A percentile compares a stretch with the other conserved stretches of the same genome.
Evolutionary conservation across 306 rosid species (phyloP).

Genomic region (Inga laurina): DNA sequence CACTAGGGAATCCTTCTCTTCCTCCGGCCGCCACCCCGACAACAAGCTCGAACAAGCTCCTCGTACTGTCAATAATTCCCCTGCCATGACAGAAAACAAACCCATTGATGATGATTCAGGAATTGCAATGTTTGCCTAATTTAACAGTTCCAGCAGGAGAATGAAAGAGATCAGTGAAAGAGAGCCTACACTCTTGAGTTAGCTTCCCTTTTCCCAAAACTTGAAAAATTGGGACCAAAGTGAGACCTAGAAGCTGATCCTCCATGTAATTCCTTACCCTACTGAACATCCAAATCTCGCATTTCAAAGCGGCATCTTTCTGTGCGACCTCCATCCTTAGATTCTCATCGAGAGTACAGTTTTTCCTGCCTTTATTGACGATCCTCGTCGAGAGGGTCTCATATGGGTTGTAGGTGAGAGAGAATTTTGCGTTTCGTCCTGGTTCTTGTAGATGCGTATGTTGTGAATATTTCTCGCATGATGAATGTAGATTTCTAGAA

Average conservation of each 20-base stretch:
- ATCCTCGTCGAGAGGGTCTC: background rate
- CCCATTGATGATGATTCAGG: too few species aligned
- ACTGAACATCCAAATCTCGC: slow-evolving; percentile 95
- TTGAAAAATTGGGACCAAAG: slow-evolving; percentile 77
- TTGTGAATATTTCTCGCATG: too few species aligned
- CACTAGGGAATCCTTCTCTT: too few species aligned
- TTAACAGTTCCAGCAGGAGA: slow-evolving; percentile 92
- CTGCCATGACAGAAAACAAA: too few species aligned
- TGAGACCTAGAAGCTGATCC: slow-evolving; percentile 87
- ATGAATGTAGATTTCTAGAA: too few species aligned
- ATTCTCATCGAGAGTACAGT: slow-evolving; percentile 75
- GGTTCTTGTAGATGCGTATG: too few species aligned
- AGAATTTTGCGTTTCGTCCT: too few species aligned
- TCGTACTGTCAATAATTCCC: too few species aligned
- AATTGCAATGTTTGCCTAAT: slow-evolving; percentile 5
- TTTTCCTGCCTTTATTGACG: slow-evolving; percentile 75
- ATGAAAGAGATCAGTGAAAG: slow-evolving; percentile 93
- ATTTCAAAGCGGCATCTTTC: slow-evolving; percentile 73
- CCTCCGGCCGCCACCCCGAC: too few species aligned
- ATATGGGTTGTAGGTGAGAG: too few species aligned
- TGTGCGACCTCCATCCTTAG: slow-evolving; percentile 72
- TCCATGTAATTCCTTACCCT: slow-evolving; percentile 77
- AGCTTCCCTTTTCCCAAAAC: slow-evolving; percentile 66
- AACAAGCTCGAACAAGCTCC: too few species aligned
- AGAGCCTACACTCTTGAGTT: slow-evolving; percentile 69